A percentile compares a stretch with the other conserved stretches of the same genome.
Evolutionary conservation across 169 alveolate species (phyloP).

Genomic region (Plasmodium knowlesi): DNA sequence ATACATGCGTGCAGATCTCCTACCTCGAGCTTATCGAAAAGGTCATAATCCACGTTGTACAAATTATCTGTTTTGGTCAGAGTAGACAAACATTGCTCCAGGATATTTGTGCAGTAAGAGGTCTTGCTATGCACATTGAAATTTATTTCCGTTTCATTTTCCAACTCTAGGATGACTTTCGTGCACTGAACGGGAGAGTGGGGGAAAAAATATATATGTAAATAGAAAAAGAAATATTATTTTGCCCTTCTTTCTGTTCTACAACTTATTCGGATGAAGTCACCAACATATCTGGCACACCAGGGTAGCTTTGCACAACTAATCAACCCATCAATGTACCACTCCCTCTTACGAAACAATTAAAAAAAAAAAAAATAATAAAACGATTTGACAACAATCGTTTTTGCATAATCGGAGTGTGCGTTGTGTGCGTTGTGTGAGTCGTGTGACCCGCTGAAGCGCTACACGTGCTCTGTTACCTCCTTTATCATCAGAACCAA

Average conservation of each 20-base stretch:
- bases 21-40: conserved; percentile 71
- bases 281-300: neutral
- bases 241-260: neutral
- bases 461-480: conserved; percentile 9
- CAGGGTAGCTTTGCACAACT: neutral
- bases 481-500: conserved; percentile 70
- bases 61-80: conserved; percentile 66
- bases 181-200: conserved; percentile 50
- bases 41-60: conserved; percentile 62
- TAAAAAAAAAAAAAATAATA: too few species aligned
- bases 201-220: neutral
- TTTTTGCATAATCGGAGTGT: neutral
- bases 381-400: neutral
- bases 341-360: neutral
- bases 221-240: neutral
- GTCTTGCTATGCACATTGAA: conserved; percentile 61
- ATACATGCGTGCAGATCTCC: neutral
- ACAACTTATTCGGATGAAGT: neutral
- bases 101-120: conserved; percentile 39
- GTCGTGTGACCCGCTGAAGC: neutral
- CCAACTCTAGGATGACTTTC: conserved; percentile 53
- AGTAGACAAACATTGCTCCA: conserved; percentile 61
- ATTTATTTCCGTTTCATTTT: conserved; percentile 51
- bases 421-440: neutral
- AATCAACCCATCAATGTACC: neutral